A percentile compares a stretch with the other conserved stretches of the same genome.
These are phyloP conservation scores for Starmerella apicola DNA, from an alignment of 805 yeast genomes.

Conservation along the genomic window DNA sequence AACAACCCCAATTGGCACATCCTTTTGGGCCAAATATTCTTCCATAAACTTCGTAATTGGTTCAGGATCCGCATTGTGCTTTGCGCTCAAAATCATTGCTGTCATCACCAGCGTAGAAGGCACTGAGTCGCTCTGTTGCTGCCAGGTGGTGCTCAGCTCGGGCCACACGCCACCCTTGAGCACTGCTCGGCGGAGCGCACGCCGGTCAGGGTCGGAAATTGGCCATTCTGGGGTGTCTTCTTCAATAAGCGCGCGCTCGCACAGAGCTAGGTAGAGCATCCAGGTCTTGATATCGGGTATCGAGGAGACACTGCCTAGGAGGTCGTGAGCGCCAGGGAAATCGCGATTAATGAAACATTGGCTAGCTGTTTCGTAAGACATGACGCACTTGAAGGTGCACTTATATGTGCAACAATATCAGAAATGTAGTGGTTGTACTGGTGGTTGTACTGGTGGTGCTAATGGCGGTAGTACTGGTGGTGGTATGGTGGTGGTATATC, in stretches of 20 bases:
- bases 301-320: slow-evolving; percentile 2
- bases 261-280: slow-evolving; percentile 13
- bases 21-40: slow-evolving; percentile 1
- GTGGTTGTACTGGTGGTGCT: no score
- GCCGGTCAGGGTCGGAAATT: slow-evolving; percentile 3
- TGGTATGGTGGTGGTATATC: no score
- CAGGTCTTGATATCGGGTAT: slow-evolving; percentile 7
- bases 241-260: slow-evolving; percentile 15
- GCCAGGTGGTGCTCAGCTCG: slow-evolving; percentile 4
- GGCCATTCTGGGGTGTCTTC: slow-evolving; percentile 13
- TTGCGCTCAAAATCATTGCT: slow-evolving; percentile 5
- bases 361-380: slow-evolving; percentile 12
- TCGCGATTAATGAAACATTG: slow-evolving; percentile 12
- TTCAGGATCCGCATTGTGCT: slow-evolving; percentile 8
- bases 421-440: not conserved
- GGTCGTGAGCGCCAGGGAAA: slow-evolving; percentile 4
- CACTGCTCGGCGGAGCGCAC: slow-evolving; percentile 2
- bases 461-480: no score
- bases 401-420: no score
- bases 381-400: no score
- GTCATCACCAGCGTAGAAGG: slow-evolving; percentile 9
- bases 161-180: slow-evolving; percentile 4
- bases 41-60: slow-evolving; percentile 11
- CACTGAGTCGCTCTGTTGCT: not conserved
- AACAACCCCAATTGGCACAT: slow-evolving; percentile 4